Percentiles rank a stretch among this genome's conserved stretches.
These are phyloP conservation scores for Tephrocybe sp. DNA, from an alignment of 768 basidiomycete species.

Conservation along the genomic window DNA sequence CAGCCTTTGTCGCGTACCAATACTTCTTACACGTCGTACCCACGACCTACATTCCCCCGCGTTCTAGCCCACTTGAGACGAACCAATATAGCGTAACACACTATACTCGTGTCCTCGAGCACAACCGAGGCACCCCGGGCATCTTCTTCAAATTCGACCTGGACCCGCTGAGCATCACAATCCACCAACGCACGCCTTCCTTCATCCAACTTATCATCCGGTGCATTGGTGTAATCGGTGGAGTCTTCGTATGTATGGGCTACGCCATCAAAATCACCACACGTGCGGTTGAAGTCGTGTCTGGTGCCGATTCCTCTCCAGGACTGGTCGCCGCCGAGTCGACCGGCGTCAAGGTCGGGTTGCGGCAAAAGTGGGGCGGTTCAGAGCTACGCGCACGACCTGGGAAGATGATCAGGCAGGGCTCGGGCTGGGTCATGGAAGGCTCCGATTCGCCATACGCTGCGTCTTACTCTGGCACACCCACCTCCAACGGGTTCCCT, in stretches of 20 bases:
- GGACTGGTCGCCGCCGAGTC: slow-evolving; percentile 67
- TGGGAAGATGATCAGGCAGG: slow-evolving; percentile 52
- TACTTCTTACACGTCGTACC: slow-evolving; percentile 96
- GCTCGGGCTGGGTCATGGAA: slow-evolving; percentile 59
- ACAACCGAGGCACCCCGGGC: slow-evolving; percentile 80
- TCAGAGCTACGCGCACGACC: slow-evolving; percentile 58
- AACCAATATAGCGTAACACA: slow-evolving; percentile 95
- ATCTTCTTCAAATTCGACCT: slow-evolving; percentile 99
- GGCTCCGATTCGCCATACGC: slow-evolving; percentile 36
- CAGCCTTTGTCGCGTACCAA: slow-evolving; percentile 89
- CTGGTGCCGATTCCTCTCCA: slow-evolving; percentile 43
- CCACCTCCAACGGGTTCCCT: slow-evolving; percentile 26
- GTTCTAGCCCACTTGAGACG: slow-evolving; percentile 60
- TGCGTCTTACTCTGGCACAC: slow-evolving; percentile 30
- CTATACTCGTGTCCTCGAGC: slow-evolving; percentile 73
- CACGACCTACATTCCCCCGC: slow-evolving; percentile 85
- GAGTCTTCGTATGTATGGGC: slow-evolving; percentile 82
- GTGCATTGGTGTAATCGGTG: slow-evolving; percentile 90
- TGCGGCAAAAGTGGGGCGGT: slow-evolving; percentile 69
- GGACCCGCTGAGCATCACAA: slow-evolving; percentile 82
- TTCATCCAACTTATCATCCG: slow-evolving; percentile 81
- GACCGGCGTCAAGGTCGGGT: slow-evolving; percentile 48
- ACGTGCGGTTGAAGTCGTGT: slow-evolving; percentile 65
- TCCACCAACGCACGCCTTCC: slow-evolving; percentile 85
- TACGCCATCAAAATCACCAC: slow-evolving; percentile 68